A percentile compares a stretch with the other conserved stretches of the same genome.
phyloP scores from a whole-genome alignment of 1,284 basidiomycete genomes.

The Puccinia triticina region DNA sequence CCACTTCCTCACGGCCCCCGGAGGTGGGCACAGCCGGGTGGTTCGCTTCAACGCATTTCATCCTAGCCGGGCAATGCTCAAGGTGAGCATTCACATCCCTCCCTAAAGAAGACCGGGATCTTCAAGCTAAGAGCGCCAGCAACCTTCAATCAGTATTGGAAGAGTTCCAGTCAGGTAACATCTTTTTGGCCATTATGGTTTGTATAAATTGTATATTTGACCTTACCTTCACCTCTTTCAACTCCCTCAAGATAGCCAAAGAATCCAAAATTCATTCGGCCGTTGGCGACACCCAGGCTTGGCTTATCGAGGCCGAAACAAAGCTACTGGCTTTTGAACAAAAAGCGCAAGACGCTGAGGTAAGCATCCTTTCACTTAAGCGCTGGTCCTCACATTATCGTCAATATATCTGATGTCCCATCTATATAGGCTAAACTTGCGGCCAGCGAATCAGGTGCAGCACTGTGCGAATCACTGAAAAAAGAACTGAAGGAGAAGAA shows the following conservation, averaged over 20 bases:
- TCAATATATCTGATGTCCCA: neutral
- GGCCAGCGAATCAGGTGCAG: conserved; percentile 71
- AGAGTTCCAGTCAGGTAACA: conserved; percentile 87
- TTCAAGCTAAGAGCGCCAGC: conserved; percentile 73
- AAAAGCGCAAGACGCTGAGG: conserved; percentile 82
- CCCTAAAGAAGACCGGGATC: conserved; percentile 67
- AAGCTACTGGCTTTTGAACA: conserved; percentile 82
- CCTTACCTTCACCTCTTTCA: conserved; percentile 40
- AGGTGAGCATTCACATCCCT: no score
- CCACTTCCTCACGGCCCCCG: no score
- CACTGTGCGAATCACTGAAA: conserved; percentile 72
- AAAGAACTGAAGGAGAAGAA: conserved; percentile 94
- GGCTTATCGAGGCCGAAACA: conserved; percentile 71
- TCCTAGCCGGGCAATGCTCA: no score
- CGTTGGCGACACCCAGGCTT: conserved; percentile 76
- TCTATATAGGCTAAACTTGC: conserved; percentile 65
- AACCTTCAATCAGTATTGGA: conserved; percentile 90
- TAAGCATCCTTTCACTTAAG: conserved; percentile 58
- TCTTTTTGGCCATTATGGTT: neutral
- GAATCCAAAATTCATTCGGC: conserved; percentile 69
- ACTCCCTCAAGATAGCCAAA: conserved; percentile 61
- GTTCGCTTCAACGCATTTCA: no score
- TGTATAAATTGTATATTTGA: neutral
- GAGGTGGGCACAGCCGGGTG: no score
- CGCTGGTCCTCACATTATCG: neutral